Evolutionary conservation across 768 basidiomycete genomes (phyloP), one percentile per base, ranked within the genome.

Genomic region (Auricularia sp.): DNA sequence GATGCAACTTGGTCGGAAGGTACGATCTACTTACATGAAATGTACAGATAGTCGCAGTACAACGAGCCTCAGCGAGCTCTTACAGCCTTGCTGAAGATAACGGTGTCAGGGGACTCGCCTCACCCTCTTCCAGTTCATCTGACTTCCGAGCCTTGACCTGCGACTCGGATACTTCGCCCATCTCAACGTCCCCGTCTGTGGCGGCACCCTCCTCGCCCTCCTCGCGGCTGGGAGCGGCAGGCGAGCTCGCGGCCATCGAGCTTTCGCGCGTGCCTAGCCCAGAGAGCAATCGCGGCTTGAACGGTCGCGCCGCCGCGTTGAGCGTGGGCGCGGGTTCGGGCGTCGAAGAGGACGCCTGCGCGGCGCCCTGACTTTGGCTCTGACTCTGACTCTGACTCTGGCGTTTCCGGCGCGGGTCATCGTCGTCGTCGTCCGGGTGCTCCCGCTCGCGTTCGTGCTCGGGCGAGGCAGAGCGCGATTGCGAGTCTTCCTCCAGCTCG

Each of bases 161-260:
- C 63, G 84, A 81, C 66, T 93, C 91, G 66, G 89, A 86, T 3
- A 93, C 83, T 71, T 93, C 91, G n/a, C 91, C 91, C 91, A 93
- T 93, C 74, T 93, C 91, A 67, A 93, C 92, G 67, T 93, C 90
- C 68, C 67, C 33, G 65, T 67, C 16, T 68, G 69, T 10, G 65
- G 64, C n/a, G 69, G 64, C 7, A 63, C 66, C 3, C 70, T 68
- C 21, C 58, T 65, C 35, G 37, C 54, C 18, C 39, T 65, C 36
- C 37, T 63, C 61, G 36, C 33, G 24, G 54, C 36, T 16, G 47
- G 47, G 45, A n/a, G 33, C 16, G 24, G 18, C 37, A 42, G 58
- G 29, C 16, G 65, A 61, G 3, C 67, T 61, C 34, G 36, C 63
- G 10, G 63, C 56, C 13, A 42, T 45, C 10, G 61, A 29, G 13